These are phyloP conservation scores for Roridomyces roridus DNA, from an alignment of 768 basidiomycete species.

Conservation along the genomic window DNA sequence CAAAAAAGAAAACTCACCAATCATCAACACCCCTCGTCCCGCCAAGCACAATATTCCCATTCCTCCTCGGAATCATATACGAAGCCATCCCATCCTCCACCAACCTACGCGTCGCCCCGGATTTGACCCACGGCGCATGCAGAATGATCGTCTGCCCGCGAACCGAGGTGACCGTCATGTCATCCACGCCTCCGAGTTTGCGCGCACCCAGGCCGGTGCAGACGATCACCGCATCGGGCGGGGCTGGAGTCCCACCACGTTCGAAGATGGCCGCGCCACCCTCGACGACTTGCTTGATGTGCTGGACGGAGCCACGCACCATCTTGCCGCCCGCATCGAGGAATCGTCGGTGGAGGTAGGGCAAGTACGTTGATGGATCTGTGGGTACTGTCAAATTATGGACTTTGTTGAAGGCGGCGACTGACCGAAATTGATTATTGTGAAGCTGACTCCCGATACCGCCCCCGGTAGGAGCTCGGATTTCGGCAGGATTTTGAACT, in stretches of 20 bases:
- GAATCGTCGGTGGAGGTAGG: constrained; percentile 49
- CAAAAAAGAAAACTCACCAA: constrained; percentile 38
- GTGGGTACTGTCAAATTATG: neutral
- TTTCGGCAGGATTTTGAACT: constrained; percentile 17
- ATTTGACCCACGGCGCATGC: constrained; percentile 49
- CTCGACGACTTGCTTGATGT: too few species aligned
- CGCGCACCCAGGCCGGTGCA: constrained; percentile 47
- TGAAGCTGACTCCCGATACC: constrained; percentile 12
- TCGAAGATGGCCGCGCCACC: constrained; percentile 19
- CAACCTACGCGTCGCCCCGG: constrained; percentile 22
- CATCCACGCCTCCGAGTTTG: constrained; percentile 66
- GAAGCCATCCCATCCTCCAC: constrained; percentile 33
- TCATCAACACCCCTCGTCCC: constrained; percentile 58
- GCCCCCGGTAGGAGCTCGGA: constrained; percentile 11
- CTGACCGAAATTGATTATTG: constrained; percentile 10
- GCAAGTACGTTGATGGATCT: constrained; percentile 65
- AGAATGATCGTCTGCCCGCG: constrained; percentile 70
- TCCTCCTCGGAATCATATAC: constrained; percentile 71
- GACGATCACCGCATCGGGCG: constrained; percentile 26
- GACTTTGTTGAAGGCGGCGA: neutral
- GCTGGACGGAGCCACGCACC: too few species aligned
- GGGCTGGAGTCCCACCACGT: neutral
- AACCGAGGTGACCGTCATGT: constrained; percentile 60
- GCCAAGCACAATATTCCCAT: constrained; percentile 58
- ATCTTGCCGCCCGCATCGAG: too few species aligned